Base-by-base conservation (phyloP, 371 early-diverging fungal species). In the Haplosporangium sp. region DNA sequence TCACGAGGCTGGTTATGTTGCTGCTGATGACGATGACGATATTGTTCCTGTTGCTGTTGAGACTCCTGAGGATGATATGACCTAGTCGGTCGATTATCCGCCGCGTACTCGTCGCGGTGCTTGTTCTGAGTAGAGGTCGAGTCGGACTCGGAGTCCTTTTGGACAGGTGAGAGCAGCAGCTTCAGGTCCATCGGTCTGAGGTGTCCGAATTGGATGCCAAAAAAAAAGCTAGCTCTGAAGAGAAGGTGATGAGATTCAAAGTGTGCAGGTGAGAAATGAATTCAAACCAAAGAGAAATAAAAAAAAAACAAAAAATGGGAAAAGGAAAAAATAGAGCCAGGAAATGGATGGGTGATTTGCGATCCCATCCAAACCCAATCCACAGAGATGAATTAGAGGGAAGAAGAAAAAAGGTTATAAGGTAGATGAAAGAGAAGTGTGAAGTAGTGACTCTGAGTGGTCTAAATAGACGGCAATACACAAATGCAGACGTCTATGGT, bases 91-190 rank as follows among this genome's bases (percentile, higher is more conserved):
- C 55, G 50, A 48, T 55, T 53, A 12, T 69, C 63, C n/a, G 73
- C 55, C 66, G 73, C 69, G 70, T 65, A 46, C 37, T 64, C 67
- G 16, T 67, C 65, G 57, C 65, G 62, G 62, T 40, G 29, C 41
- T 47, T 58, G 59, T 42, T 52, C 54, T 64, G 62, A 14, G 72
- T 41, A 36, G 60, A 36, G 9, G 60, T 47, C 55, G 67, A 52
- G 58, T 64, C 64, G 11, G 69, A 47, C 61, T 70, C 80, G 43
- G 71, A 48, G 55, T 77, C 77, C 73, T 79, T 79, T 55, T 79
- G 80, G 29, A 58, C 62, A 9, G 80, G 80, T 11, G 80, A 73
- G 20, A 79, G 63, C 42, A 79, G 47, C 48, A 72, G 62, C 66
- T 79, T 79, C 65, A 79, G 63, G 73, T 79, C 80, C 80, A 79